Evolutionary conservation across 2,329 filamentous ascomycete species (phyloP).

Genomic region (Microdochium trichocladiopsis): DNA sequence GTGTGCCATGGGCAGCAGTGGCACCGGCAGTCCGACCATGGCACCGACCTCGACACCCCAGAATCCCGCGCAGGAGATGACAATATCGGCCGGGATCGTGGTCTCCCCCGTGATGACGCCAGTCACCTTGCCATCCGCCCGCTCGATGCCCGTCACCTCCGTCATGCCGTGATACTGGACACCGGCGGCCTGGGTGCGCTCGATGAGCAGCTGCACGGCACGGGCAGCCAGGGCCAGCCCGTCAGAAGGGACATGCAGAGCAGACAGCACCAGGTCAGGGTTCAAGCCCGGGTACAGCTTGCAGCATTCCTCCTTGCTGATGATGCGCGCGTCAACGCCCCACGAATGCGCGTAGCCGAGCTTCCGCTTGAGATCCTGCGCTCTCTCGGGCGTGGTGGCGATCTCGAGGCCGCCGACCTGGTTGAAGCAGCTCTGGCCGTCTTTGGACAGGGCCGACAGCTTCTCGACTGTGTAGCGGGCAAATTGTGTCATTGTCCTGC

Average conservation of each 20-base stretch:
- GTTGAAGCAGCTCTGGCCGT: slow-evolving; percentile 49
- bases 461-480: slow-evolving; percentile 58
- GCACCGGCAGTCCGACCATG: slow-evolving; percentile 51
- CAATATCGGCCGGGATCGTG: slow-evolving; percentile 48
- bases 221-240: slow-evolving; percentile 53
- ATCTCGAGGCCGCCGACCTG: slow-evolving; percentile 57
- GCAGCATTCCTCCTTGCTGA: slow-evolving; percentile 44
- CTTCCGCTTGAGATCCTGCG: slow-evolving; percentile 56
- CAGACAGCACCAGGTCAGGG: slow-evolving; percentile 45
- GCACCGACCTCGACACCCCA: slow-evolving; percentile 60
- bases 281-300: slow-evolving; percentile 47
- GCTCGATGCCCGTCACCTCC: slow-evolving; percentile 49
- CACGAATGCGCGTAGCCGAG: slow-evolving; percentile 54
- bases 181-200: slow-evolving; percentile 48
- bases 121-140: slow-evolving; percentile 39
- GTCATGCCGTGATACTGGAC: slow-evolving; percentile 51
- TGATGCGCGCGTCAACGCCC: slow-evolving; percentile 47
- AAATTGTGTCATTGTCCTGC: slow-evolving; percentile 49
- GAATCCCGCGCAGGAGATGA: slow-evolving; percentile 57
- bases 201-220: slow-evolving; percentile 55
- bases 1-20: slow-evolving; percentile 53
- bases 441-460: slow-evolving; percentile 41
- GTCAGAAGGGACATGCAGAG: slow-evolving; percentile 53
- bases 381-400: slow-evolving; percentile 49
- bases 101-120: slow-evolving; percentile 44